Base-by-base conservation (phyloP, 768 basidiomycete species). In the Cystobasidium onofrii region DNA sequence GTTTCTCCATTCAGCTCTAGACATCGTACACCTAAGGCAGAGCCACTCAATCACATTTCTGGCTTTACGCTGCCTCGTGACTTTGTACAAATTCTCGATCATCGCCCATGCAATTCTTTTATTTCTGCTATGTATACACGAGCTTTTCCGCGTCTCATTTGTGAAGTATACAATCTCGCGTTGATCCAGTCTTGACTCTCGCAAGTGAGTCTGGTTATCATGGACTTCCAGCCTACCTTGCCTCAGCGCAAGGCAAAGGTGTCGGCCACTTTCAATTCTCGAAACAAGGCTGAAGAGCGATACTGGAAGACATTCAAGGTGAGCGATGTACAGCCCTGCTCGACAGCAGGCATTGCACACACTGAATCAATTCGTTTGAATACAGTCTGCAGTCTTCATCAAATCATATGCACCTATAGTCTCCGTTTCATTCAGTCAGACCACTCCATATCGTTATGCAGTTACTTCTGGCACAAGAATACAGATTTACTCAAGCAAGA, bases 371-470 rank as follows among this genome's bases (percentile, higher is more conserved):
- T 3, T 18, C 85, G 84, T 41, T 80, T 76, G 17, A 73, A 75
- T 29, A 4, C 75, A 76, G 74, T 76, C 75, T 0, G 75, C 77
- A 25, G 75, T 97, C 0, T 99, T 98, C 81, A 86, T 98, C 81
- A 97, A 96, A 82, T 92, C 97, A 83, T 95, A 95, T 80, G 92
- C 92, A 0, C 92, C 94, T 18, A 88, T 99, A 77, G 97, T 95
- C 67, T 91, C 90, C 18, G 85, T 99, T 36, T 91, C 97, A 80
- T 98, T 98, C 82, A 87, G 91, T 0, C 87, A 87, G 0, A 83
- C 89, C 31, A 88, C 87, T 81, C 95, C 95, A 3, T 92, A 99
- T 80, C 85, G 90, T 79, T 97, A 94, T 84, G 95, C 93, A 29
- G 93, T 98, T 71, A 96, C 94, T 31, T 90, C 93, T 1, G 92